Percentiles rank a stretch among this genome's conserved stretches.
These are phyloP conservation scores for Piromyces finnis DNA, from an alignment of 192 early-diverging fungal species.

Conservation along the genomic window DNA sequence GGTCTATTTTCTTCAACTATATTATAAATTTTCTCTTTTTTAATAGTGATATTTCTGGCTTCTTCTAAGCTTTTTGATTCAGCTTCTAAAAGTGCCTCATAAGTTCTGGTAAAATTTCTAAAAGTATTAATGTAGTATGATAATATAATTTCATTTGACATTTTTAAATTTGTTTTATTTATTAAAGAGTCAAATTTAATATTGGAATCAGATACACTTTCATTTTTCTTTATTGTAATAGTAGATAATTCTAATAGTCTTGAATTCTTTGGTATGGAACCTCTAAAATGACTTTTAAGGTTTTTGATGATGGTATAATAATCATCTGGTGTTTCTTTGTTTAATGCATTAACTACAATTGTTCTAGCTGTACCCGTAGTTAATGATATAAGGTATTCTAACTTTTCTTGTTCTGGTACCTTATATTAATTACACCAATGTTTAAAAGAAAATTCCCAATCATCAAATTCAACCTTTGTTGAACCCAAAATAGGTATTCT, in stretches of 20 bases:
- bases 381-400: too few relatives aligned
- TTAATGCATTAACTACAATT: too few relatives aligned
- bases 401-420: too few relatives aligned
- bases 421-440: too few relatives aligned
- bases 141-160: background rate
- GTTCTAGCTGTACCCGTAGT: too few relatives aligned
- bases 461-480: too few relatives aligned
- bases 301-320: background rate
- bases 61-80: background rate
- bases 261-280: background rate
- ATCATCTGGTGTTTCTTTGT: too few relatives aligned
- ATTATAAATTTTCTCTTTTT: too few relatives aligned
- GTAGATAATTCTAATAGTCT: background rate
- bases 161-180: too few relatives aligned
- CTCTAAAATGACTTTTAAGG: background rate
- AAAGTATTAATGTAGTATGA: background rate
- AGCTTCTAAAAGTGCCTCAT: background rate
- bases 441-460: too few relatives aligned
- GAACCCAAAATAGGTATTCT: too few relatives aligned
- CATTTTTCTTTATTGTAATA: background rate
- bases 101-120: background rate
- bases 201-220: background rate
- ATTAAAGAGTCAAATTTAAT: background rate
- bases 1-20: too few relatives aligned
- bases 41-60: background rate